Evolutionary conservation across 495 filamentous ascomycete genomes (phyloP).

Genomic region (Penicillium lividum): DNA sequence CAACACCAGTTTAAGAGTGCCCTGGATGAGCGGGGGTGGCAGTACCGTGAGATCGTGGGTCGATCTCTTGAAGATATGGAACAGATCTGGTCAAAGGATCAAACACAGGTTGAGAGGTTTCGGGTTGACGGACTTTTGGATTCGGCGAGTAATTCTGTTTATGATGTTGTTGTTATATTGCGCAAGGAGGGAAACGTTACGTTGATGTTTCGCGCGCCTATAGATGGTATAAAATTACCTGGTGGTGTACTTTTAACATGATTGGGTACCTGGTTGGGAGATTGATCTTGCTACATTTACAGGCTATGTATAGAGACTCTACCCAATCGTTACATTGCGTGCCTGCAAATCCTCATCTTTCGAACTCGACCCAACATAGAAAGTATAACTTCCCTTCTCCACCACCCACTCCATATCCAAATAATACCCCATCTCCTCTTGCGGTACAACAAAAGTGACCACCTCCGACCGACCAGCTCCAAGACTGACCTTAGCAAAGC

Average conservation of each 20-base stretch:
- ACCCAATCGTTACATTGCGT: background rate
- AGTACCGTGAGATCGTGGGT: background rate
- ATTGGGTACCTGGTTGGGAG: too few species aligned
- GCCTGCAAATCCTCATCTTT: conserved; percentile 2
- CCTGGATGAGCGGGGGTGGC: background rate
- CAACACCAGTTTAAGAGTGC: background rate
- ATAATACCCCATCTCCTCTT: conserved; percentile 1
- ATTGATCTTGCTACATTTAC: too few species aligned
- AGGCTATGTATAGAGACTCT: too few species aligned
- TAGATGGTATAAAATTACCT: background rate
- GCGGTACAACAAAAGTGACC: background rate
- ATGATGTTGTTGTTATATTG: background rate
- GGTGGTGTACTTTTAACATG: background rate
- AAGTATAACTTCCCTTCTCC: conserved; percentile 1
- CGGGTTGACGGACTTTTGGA: background rate
- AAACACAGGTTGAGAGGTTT: background rate
- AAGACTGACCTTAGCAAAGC: background rate
- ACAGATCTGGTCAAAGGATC: background rate
- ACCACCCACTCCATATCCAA: conserved; percentile 3
- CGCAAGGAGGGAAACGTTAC: background rate
- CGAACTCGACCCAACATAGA: background rate
- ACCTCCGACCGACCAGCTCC: background rate
- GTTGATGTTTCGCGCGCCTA: background rate
- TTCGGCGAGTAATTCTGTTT: background rate
- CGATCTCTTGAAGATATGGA: background rate